A percentile compares a stretch with the other conserved stretches of the same genome.
Conservation (phyloP, 2,329 filamentous ascomycete genomes). For the Calonectria fujianensis region DNA sequence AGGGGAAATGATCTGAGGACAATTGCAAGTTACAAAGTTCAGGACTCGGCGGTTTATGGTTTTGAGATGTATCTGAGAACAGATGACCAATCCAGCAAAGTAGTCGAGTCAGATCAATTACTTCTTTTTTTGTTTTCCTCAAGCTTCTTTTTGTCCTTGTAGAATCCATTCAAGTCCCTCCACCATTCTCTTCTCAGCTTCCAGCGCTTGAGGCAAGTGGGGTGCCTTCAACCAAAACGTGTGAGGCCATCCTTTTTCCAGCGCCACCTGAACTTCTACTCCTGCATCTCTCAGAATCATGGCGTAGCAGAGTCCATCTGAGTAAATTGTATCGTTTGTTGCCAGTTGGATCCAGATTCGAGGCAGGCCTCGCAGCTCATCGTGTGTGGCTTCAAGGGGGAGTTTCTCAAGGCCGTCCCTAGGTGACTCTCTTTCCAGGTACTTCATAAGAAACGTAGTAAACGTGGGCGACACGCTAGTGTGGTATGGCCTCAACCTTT, state of each 20-base stretch:
- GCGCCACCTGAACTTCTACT: slow-evolving; percentile 63
- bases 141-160: not conserved
- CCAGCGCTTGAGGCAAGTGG: slow-evolving; percentile 62
- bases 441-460: slow-evolving; percentile 58
- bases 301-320: slow-evolving; percentile 70
- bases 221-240: slow-evolving; percentile 71
- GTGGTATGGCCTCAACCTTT: slow-evolving; percentile 60
- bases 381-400: slow-evolving; percentile 62
- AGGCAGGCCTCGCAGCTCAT: slow-evolving; percentile 59
- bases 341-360: slow-evolving; percentile 70
- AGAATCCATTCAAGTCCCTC: slow-evolving; percentile 65
- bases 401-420: slow-evolving; percentile 64
- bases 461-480: slow-evolving; percentile 64
- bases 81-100: not conserved
- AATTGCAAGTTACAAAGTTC: not conserved
- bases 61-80: not conserved
- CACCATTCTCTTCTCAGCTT: slow-evolving; percentile 65
- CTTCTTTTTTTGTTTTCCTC: not conserved
- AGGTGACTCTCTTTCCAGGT: slow-evolving; percentile 59
- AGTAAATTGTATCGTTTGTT: slow-evolving; percentile 71
- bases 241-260: slow-evolving; percentile 69
- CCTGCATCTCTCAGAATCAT: slow-evolving; percentile 63
- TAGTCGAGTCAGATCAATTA: not conserved
- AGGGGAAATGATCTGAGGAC: not conserved
- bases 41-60: not conserved